phyloP scores from a whole-genome alignment of 345 rosid genomes.

The Lepidium sativum region DNA sequence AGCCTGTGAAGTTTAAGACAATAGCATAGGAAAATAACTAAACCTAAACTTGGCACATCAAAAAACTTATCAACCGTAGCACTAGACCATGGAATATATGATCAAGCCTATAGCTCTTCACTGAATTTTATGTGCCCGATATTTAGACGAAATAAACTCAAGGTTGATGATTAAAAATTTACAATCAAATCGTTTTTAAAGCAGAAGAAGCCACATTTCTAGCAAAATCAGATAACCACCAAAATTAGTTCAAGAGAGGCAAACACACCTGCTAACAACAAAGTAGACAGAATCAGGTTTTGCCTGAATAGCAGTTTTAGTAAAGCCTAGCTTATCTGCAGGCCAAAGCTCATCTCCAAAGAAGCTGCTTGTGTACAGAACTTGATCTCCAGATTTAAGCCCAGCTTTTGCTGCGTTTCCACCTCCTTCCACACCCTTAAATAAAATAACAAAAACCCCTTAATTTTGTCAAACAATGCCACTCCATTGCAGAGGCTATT shows the following conservation, averaged over 20 bases:
- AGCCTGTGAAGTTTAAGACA: neutral
- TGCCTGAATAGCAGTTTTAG: conserved; percentile 97
- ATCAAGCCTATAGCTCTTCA: neutral
- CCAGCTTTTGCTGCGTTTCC: conserved; percentile 97
- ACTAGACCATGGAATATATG: neutral
- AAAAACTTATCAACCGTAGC: neutral
- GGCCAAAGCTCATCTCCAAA: conserved; percentile 99
- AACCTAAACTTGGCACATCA: neutral
- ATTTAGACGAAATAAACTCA: neutral
- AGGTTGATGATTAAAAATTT: neutral
- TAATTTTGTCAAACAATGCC: neutral
- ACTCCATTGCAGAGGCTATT: neutral
- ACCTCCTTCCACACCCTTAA: conserved; percentile 83
- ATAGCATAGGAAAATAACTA: neutral
- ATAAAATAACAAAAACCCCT: neutral
- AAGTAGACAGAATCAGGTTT: conserved; percentile 94
- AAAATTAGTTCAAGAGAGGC: neutral
- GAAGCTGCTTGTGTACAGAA: conserved; percentile 93
- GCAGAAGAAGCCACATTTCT: neutral
- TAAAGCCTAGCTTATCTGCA: conserved; percentile 92
- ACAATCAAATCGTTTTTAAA: neutral
- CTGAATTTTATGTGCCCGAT: neutral
- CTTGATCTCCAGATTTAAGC: conserved; percentile 87
- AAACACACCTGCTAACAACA: conserved; percentile 75
- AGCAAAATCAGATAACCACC: neutral